Percentiles rank a stretch among this genome's conserved stretches.
Evolutionary conservation across 78 protist species (phyloP).

Genomic region (Mastigamoeba balamuthi): DNA sequence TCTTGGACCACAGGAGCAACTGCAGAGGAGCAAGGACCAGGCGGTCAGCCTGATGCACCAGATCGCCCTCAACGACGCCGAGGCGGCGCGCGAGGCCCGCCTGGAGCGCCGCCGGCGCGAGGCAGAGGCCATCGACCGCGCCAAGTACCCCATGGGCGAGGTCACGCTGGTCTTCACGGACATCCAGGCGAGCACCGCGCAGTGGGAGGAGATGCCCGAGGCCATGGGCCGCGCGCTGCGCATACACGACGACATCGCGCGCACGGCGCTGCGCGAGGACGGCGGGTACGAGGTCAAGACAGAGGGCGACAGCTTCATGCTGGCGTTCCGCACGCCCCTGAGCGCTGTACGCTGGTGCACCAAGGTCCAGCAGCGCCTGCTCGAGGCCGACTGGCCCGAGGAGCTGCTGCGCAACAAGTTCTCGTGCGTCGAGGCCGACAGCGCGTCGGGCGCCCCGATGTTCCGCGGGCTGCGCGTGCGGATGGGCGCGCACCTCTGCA

Average conservation of each 20-base stretch:
- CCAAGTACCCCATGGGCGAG: conserved; percentile 7
- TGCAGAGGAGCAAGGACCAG: no score
- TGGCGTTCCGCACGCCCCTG: conserved; percentile 22
- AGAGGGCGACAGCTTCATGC: conserved; percentile 56
- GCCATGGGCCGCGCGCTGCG: conserved; percentile 15
- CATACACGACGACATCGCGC: conserved; percentile 17
- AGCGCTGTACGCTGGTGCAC: conserved; percentile 6
- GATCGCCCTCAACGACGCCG: neutral
- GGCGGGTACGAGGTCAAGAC: conserved; percentile 45
- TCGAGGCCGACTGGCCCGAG: conserved; percentile 39
- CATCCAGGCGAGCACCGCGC: conserved; percentile 10
- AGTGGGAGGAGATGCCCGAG: conserved; percentile 21
- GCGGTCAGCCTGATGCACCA: neutral
- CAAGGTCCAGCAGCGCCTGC: conserved; percentile 3
- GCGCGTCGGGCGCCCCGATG: neutral
- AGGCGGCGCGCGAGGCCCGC: neutral
- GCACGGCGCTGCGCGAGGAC: neutral
- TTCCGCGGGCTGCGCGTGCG: conserved; percentile 51
- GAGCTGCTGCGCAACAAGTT: neutral
- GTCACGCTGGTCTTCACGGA: conserved; percentile 37
- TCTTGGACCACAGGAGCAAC: no score
- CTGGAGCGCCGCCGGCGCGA: neutral
- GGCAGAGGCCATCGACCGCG: neutral
- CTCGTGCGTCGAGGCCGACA: neutral
- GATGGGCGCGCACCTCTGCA: conserved; percentile 59